These are phyloP conservation scores for Adansonia grandidieri DNA, from an alignment of 441 rosid species.

Conservation along the genomic window DNA sequence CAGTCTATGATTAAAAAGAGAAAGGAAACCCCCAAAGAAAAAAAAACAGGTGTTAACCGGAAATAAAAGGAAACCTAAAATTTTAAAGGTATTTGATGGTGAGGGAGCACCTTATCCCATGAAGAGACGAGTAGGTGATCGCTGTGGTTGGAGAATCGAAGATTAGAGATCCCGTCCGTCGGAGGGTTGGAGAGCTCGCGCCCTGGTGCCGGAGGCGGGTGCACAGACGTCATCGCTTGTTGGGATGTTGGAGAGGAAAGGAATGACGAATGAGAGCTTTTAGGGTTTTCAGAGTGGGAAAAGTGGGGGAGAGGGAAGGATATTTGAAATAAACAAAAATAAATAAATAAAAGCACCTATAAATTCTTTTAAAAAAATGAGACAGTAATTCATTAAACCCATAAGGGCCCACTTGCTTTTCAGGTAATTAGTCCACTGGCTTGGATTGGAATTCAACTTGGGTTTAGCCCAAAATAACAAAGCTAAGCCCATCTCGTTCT, in stretches of 20 bases:
- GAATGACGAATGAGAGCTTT: not conserved
- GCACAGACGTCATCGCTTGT: slow-evolving; percentile 51
- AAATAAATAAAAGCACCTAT: not conserved
- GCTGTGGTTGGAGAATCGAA: slow-evolving; percentile 90
- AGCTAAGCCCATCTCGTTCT: not conserved
- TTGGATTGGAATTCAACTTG: not conserved
- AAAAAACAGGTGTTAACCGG: not conserved
- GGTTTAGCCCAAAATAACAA: not conserved
- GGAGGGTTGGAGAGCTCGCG: slow-evolving; percentile 85
- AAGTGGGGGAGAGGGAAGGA: not conserved
- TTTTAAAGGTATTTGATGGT: not conserved
- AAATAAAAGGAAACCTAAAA: not conserved
- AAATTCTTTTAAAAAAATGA: not conserved
- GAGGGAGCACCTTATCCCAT: slow-evolving; percentile 82
- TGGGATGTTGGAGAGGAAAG: slow-evolving; percentile 3
- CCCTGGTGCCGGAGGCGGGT: slow-evolving; percentile 63
- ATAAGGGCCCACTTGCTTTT: not conserved
- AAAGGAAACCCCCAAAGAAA: not conserved
- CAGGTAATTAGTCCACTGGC: not conserved
- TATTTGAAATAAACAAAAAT: slow-evolving; percentile 13
- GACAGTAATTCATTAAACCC: not conserved
- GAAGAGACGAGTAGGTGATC: slow-evolving; percentile 97
- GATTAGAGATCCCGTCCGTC: slow-evolving; percentile 88
- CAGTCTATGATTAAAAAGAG: slow-evolving; percentile 43
- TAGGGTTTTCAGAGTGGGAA: not conserved